Evolutionary conservation across 305 asterid genomes (phyloP), one percentile per base, ranked within the genome.

Genomic region (Solanum hybrid): DNA sequence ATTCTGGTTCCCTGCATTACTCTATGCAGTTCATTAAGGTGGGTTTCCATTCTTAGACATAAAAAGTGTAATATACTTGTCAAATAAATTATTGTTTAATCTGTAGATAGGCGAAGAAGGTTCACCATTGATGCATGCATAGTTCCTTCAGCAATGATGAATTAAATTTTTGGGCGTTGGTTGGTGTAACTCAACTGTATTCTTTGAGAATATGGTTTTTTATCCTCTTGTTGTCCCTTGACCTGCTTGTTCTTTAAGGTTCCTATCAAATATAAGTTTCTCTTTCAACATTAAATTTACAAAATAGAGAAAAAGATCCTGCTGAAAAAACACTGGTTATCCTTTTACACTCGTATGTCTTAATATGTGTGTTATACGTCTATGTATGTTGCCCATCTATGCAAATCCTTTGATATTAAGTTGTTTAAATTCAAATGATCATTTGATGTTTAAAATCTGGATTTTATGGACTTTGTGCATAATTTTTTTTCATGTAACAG

Each of bases 401-500:
- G 64, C 36, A 40, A 13, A 40, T 14, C 36, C 36, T 38, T 80
- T 80, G 64, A 79, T 79, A 79, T 79, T 79, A 24, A 24, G 86
- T 42, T 60, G 76, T 88, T 89, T 24, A 79, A 36, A 78, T 38
- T 79, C 64, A 79, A 79, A 79, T 79, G 35, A 79, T 79, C 89
- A 90, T 90, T 89, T 90, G 87, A 34, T 64, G 69, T 69, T 35
- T 77, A 84, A 46, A 69, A 56, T 82, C 40, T n/a, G 34, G 46
- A 34, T 88, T 89, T 87, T 51, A 89, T n/a, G 34, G 46, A 34
- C 86, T 89, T 87, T 51, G 90, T 85, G 60, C 92, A 82, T 89
- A 89, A 84, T 16, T 86, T 88, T 90, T 85, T 60, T 60, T 14
- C 89, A 80, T 90, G 46, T 91, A 92, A 90, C 95, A 97, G 99